Evolutionary conservation across 129 eudicot species (phyloP), one percentile per base, ranked within the genome.

Genomic region (Saposhnikovia divaricata): DNA sequence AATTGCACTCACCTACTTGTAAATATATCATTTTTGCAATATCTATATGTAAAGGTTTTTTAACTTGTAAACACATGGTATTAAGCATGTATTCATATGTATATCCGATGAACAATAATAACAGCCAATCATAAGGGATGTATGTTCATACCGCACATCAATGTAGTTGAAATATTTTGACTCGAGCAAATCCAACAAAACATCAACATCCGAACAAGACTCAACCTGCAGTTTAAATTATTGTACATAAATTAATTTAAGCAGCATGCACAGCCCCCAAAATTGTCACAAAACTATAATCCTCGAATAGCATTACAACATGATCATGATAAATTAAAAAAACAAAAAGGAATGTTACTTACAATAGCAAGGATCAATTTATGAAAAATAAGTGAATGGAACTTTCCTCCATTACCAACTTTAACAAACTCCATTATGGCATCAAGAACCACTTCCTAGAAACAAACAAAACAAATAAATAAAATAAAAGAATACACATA

Each of bases 341-440:
- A 21, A 45, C 0, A 74, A 31, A 31, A 31, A 1, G 34, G 34
- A 1, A 9, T 43, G 72, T 65, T 40, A 82, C 97, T 91, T 66
- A 94, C 98, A 77, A 87, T 79, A 63, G 83, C 77, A 14, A 77
- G 84, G 59, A 94, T 80, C 8, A 94, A 81, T 80, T 87, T 91
- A 83, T 91, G 89, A 78, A 84, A 91, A 34, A 87, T 77, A n/a
- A 91, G 79, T 72, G 97, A 87, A 85, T 91, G 88, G 77, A 94
- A 94, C 47, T 81, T 94, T 61, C 98, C 98, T 23, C 85, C 90
- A 81, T 94, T 91, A 39, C 96, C 96, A 61, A 86, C 81, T 84
- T 94, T 94, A 46, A 94, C 97, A 82, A 89, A 90, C 88, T 94
- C 98, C 97, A 94, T 90, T 61, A 90, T 48, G 45, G 93, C 72